Base-by-base conservation (phyloP, 2,329 filamentous ascomycete species). In the Alternaria gansuensis region DNA sequence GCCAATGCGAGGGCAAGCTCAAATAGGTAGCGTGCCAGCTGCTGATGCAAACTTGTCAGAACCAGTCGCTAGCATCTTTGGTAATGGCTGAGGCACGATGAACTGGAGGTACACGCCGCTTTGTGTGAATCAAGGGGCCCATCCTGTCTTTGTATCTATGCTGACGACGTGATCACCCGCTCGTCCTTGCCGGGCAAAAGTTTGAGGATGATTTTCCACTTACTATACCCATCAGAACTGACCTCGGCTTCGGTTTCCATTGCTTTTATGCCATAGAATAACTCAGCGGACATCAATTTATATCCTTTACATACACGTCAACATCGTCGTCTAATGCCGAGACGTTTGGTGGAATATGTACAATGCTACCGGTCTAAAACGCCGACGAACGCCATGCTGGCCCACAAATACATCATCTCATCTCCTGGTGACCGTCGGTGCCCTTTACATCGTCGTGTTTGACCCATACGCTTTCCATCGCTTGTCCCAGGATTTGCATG, bases 401-500 rank as follows among this genome's bases (percentile, higher is more conserved):
- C 26, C 9, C 36, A 26, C 34, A 13, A n/a, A 29, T 37, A 23
- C 33, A 31, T 45, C 59, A 75, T 51, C 69, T 57, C 73, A 76
- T 72, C 63, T 75, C 75, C 51, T 76, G 69, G 43, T 76, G 72
- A 2, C 74, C 74, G 23, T 72, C 67, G 10, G 71, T 76, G 23
- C 70, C 70, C 51, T 71, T 48, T 4, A 75, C 68, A 14, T 67
- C 52, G 24, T 75, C 73, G 14, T 67, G 68, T 60, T 81, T 75
- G 36, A 69, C 68, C 74, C 85, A 83, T 3, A 87, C 84, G 37
- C 80, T 84, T 36, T 81, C 78, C 79, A 90, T 85, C 4, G 87
- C 84, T 68, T 91, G 84, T 66, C 89, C 90, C 60, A 98, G 75
- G 52, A 97, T 93, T 40, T 81, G 80, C 77, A 97, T 80, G 0